Percentiles rank a stretch among this genome's conserved stretches.
Evolutionary conservation across 768 basidiomycete species (phyloP).

Genomic region (Fibroporia radiculosa): DNA sequence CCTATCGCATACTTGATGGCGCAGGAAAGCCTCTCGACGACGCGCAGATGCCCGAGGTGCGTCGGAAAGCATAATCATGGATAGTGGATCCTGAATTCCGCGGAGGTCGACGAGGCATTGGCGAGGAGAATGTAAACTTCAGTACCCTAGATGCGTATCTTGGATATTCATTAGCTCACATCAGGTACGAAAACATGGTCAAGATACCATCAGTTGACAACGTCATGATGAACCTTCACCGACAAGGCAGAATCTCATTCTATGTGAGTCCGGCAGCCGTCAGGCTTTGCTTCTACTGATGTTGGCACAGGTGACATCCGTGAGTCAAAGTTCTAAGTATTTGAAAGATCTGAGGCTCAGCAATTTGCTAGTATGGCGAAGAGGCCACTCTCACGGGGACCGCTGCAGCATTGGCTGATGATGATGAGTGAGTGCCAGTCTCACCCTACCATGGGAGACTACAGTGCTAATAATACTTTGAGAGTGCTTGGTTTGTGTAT

Average conservation of each 20-base stretch:
- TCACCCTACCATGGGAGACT: not conserved
- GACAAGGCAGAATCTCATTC: slow-evolving; percentile 90
- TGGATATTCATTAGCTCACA: not conserved
- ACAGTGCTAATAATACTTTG: not conserved
- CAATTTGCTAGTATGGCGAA: slow-evolving; percentile 60
- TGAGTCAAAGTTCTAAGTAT: not conserved
- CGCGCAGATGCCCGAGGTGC: slow-evolving; percentile 63
- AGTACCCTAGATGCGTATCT: too few species aligned
- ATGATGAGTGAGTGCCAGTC: slow-evolving; percentile 66
- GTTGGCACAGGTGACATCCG: slow-evolving; percentile 1
- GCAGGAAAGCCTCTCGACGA: slow-evolving; percentile 66
- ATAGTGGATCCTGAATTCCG: slow-evolving; percentile 6
- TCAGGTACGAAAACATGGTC: slow-evolving; percentile 71
- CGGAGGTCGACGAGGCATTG: slow-evolving; percentile 58
- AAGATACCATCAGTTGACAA: slow-evolving; percentile 80
- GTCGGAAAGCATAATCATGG: not conserved
- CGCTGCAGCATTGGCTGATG: slow-evolving; percentile 72
- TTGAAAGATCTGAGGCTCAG: slow-evolving; percentile 4
- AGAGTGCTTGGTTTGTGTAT: slow-evolving; percentile 59
- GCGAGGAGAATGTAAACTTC: slow-evolving; percentile 52
- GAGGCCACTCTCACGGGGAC: slow-evolving; percentile 88
- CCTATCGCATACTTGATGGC: slow-evolving; percentile 81
- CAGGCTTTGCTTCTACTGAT: not conserved
- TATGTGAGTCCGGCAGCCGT: slow-evolving; percentile 46
- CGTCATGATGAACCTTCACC: slow-evolving; percentile 84